A percentile compares a stretch with the other conserved stretches of the same genome.
Conservation (phyloP, 495 filamentous ascomycete species). For the Talaromyces wortmannii region DNA sequence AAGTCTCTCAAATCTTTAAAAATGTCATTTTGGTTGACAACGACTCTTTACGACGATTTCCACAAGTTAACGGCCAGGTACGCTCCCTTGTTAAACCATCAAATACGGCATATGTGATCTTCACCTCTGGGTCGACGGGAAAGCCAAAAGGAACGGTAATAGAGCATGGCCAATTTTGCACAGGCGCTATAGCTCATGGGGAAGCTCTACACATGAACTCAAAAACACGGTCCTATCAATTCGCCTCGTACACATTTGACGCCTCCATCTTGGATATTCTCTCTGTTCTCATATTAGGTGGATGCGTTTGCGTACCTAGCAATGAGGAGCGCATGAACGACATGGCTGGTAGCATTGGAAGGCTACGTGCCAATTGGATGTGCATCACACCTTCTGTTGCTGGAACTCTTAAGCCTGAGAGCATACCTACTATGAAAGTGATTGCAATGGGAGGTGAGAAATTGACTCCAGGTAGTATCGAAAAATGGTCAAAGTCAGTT, state of each 20-base stretch:
- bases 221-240: constrained; percentile 55
- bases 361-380: constrained; percentile 33
- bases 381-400: constrained; percentile 38
- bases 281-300: constrained; percentile 55
- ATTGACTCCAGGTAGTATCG: constrained; percentile 35
- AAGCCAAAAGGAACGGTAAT: constrained; percentile 43
- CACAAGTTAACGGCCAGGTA: constrained; percentile 10
- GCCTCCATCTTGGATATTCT: constrained; percentile 60
- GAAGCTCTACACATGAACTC: constrained; percentile 37
- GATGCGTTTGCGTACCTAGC: constrained; percentile 59
- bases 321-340: constrained; percentile 46
- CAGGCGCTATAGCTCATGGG: constrained; percentile 22
- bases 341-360: constrained; percentile 33
- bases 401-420: constrained; percentile 36
- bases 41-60: constrained; percentile 19
- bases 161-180: constrained; percentile 32
- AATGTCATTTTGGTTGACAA: constrained; percentile 22
- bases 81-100: constrained; percentile 1
- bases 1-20: constrained; percentile 22
- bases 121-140: constrained; percentile 45
- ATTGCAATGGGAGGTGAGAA: constrained; percentile 52
- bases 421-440: constrained; percentile 39
- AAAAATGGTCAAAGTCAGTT: constrained; percentile 31
- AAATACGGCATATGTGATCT: constrained; percentile 41
- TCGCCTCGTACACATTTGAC: constrained; percentile 65